phyloP scores from a whole-genome alignment of 2,329 filamentous ascomycete species.

The Neofusicoccum sp. region DNA sequence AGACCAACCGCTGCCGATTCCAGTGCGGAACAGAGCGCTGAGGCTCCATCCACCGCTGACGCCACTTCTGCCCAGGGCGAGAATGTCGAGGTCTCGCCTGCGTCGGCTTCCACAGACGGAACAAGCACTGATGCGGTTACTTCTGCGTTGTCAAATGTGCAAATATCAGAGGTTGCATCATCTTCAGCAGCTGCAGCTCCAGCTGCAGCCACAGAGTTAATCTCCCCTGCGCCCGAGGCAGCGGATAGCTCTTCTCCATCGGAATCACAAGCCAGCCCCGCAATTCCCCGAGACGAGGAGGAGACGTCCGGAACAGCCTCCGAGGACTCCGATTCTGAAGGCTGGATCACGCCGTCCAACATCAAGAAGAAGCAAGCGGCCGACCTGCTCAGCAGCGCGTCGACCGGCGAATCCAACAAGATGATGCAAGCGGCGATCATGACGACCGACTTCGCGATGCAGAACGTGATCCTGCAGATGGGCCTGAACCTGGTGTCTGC shows the following conservation, averaged over 20 bases:
- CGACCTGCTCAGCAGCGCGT: slow-evolving; percentile 51
- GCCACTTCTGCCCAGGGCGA: background rate
- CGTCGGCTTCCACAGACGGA: background rate
- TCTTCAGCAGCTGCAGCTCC: background rate
- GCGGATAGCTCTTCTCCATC: background rate
- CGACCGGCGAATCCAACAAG: slow-evolving; percentile 51
- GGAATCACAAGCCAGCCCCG: background rate
- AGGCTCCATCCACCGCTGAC: slow-evolving; percentile 21
- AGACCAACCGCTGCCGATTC: slow-evolving; percentile 24
- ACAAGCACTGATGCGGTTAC: background rate
- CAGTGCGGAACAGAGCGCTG: slow-evolving; percentile 17
- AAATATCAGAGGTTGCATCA: background rate
- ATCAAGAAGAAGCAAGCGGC: slow-evolving; percentile 78
- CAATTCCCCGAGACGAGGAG: background rate
- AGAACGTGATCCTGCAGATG: slow-evolving; percentile 92
- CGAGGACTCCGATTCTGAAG: slow-evolving; percentile 51
- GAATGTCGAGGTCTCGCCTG: background rate
- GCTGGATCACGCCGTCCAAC: slow-evolving; percentile 94
- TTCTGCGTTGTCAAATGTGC: background rate
- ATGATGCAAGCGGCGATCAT: slow-evolving; percentile 85
- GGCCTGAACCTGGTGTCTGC: slow-evolving; percentile 87
- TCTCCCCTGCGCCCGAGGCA: background rate
- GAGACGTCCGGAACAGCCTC: background rate
- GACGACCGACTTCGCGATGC: slow-evolving; percentile 96
- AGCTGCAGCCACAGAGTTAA: background rate